phyloP scores from a whole-genome alignment of 2,329 filamentous ascomycete genomes.

The Penicillium hordei region DNA sequence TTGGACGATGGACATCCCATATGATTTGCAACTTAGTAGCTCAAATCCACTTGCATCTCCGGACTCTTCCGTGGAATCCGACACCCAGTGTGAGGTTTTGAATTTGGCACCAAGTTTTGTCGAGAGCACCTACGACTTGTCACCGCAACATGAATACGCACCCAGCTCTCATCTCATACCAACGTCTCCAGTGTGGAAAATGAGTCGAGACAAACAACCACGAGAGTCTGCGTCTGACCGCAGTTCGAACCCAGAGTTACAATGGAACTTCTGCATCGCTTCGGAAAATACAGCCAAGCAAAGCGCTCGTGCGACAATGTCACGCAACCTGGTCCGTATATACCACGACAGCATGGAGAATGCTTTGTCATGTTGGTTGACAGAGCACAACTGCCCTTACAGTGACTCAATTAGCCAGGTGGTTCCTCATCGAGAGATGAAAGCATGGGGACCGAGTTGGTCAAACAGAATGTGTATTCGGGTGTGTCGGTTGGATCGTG shows the following conservation, averaged over 20 bases:
- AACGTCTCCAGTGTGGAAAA: neutral
- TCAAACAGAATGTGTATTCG: slow-evolving; percentile 46
- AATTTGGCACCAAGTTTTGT: neutral
- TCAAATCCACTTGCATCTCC: neutral
- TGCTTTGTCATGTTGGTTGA: slow-evolving; percentile 46
- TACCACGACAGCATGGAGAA: slow-evolving; percentile 49
- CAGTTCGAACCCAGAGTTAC: neutral
- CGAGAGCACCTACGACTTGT: neutral
- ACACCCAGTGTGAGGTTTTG: neutral
- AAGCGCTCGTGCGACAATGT: slow-evolving; percentile 39
- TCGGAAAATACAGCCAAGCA: slow-evolving; percentile 34
- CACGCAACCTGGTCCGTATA: slow-evolving; percentile 42
- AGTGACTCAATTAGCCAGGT: slow-evolving; percentile 25
- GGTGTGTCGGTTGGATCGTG: slow-evolving; percentile 44
- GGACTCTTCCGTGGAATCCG: neutral
- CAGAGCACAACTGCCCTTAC: slow-evolving; percentile 48
- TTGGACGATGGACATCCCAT: slow-evolving; percentile 1
- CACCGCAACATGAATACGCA: neutral
- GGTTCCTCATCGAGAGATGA: slow-evolving; percentile 15
- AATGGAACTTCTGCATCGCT: slow-evolving; percentile 4
- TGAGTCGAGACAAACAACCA: neutral
- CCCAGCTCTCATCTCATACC: neutral
- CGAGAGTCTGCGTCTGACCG: neutral
- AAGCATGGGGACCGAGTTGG: slow-evolving; percentile 42
- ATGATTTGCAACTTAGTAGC: neutral